phyloP scores from a whole-genome alignment of 192 early-diverging fungal genomes.

The Coemansia nantahalensis region DNA sequence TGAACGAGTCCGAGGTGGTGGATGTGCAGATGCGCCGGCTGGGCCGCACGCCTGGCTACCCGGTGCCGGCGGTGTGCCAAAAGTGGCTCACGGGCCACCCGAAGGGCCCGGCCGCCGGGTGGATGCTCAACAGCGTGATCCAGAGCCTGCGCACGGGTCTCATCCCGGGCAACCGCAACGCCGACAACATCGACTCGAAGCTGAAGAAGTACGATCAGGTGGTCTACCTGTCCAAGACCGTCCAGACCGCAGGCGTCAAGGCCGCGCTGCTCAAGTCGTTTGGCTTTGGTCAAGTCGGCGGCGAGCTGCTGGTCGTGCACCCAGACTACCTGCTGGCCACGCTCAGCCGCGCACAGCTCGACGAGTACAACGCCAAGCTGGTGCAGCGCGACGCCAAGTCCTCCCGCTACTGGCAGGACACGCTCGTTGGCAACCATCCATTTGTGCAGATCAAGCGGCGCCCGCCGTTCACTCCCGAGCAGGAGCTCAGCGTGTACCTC shows the following conservation, averaged over 20 bases:
- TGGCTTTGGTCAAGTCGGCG: conserved; percentile 92
- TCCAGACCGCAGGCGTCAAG: conserved; percentile 87
- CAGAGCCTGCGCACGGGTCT: conserved; percentile 66
- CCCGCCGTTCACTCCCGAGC: conserved; percentile 12
- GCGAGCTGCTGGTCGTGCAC: conserved; percentile 33
- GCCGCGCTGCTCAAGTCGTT: conserved; percentile 87
- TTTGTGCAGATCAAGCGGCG: conserved; percentile 25
- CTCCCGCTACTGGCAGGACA: neutral
- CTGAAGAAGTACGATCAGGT: conserved; percentile 75
- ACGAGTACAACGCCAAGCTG: conserved; percentile 9
- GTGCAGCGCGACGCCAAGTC: conserved; percentile 1
- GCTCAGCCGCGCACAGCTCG: conserved; percentile 3
- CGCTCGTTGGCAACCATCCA: conserved; percentile 4
- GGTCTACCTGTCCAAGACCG: conserved; percentile 74
- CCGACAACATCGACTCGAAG: conserved; percentile 38
- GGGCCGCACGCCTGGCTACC: too few relatives aligned
- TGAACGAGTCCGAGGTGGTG: conserved; percentile 55
- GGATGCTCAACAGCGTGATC: too few relatives aligned
- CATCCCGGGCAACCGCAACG: conserved; percentile 80
- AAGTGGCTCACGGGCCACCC: too few relatives aligned
- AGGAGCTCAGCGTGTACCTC: conserved; percentile 15
- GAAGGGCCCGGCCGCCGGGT: too few relatives aligned
- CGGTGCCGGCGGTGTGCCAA: too few relatives aligned
- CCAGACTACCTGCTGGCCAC: conserved; percentile 53
- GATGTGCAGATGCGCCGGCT: conserved; percentile 67